Base-by-base conservation (phyloP, 2,329 filamentous ascomycete genomes). In the Pseudopithomyces maydicus region DNA sequence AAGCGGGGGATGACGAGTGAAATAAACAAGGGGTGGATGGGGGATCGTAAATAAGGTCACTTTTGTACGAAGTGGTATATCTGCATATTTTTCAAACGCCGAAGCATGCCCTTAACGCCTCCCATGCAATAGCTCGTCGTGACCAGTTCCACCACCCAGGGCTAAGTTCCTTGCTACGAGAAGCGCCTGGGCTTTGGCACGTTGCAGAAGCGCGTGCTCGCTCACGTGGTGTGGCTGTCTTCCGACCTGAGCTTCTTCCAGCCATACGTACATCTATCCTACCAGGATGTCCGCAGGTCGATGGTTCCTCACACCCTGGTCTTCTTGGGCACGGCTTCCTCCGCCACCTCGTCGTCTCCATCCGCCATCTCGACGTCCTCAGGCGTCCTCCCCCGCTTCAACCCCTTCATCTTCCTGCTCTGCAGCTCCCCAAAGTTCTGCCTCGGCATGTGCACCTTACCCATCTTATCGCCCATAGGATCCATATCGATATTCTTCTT, bases 401-500 rank as follows among this genome's bases (percentile, higher is more conserved):
- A 78, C 65, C 93, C 95, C 87, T 99, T 99, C 93, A 99, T 98
- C 87, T 99, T 99, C 73, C 95, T 88, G 52, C 93, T 96, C 82
- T 99, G 95, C 77, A 99, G 78, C 68, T 90, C 85, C 72, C 82
- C 84, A 57, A 99, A 84, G 79, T 99, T 92, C 79, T 97, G 92
- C 81, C 89, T 92, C 71, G 90, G 92, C 58, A 96, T 79, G 77
- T 99, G 95, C 62, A 99, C 90, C 67, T 92, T 88, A 62, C 94
- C 95, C 63, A 98, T 84, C 88, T 98, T 98, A 79, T 99, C 95
- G 74, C 95, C 95, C 80, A 99, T 92, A 42, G 88, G 79, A 76
- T 98, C 93, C 55, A 90, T 96, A 53, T 88, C 86, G 68, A 99
- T 89, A 78, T 99, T 99, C 89, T 99, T 99, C 89, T 97, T 98